Base-by-base conservation (phyloP, 352 stramenopile genomes). In the Globisporangium recalcitrans region DNA sequence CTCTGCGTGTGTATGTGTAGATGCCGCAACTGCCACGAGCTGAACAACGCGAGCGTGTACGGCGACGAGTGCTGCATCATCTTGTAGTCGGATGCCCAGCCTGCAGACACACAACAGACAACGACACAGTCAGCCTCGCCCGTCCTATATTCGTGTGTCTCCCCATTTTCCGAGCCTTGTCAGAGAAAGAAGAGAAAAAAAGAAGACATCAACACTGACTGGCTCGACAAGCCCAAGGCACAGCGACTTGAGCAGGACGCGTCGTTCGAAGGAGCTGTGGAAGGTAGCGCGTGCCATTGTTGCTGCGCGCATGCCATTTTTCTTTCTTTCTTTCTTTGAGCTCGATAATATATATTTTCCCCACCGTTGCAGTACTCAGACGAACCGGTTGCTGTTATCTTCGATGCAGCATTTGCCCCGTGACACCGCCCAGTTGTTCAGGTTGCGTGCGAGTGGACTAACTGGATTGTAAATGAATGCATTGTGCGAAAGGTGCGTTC, bases 31-130 rank as follows among this genome's bases (percentile, higher is more conserved):
- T 92, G 83, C 57, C 75, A 79, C 19, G 73, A 90, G 38, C 69
- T 92, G 27, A 92, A 92, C 67, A 92, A 90, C 56, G 83, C 83
- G 32, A 92, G 83, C 56, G 66, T 85, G 22, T 89, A 88, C 60
- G 82, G 82, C 58, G 73, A 87, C 58, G 83, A 92, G 60, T 91
- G 82, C 65, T 88, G 79, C 75, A 77, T 47, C 24, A 80, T 90
- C 36, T 57, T 78, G 44, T 90, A 65, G 22, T n/a, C 27, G 14
- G n/a, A 34, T 4, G 11, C 4, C 21, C 6, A 51, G 27, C 10
- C 21, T n/a, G n/a, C n/a, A n/a, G n/a, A n/a, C n/a, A n/a, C n/a
- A n/a, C n/a, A n/a, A n/a, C n/a, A n/a, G n/a, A n/a, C n/a, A n/a
- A n/a, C n/a, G n/a, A n/a, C n/a, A n/a, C n/a, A n/a, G n/a, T n/a